These are phyloP conservation scores for Gaeumannomyces tritici DNA, from an alignment of 2,329 filamentous ascomycete genomes.

Conservation along the genomic window DNA sequence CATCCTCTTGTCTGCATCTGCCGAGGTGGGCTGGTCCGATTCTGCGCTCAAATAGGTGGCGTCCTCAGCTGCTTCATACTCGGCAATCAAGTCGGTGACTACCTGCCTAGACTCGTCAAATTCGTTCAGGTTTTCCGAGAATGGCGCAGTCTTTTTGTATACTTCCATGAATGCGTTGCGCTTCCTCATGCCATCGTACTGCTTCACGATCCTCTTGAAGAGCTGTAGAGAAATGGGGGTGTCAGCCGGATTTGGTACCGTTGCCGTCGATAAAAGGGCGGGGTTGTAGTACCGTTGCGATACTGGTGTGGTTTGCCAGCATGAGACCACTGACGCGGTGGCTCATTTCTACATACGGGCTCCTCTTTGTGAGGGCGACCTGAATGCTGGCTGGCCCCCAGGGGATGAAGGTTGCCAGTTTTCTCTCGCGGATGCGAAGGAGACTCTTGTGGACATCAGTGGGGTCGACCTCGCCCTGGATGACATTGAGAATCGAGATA, in stretches of 20 bases:
- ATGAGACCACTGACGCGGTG: conserved; percentile 94
- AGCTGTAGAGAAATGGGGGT: conserved; percentile 34
- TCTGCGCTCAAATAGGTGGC: conserved; percentile 81
- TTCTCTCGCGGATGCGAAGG: conserved; percentile 86
- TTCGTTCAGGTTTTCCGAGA: conserved; percentile 82
- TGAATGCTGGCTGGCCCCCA: conserved; percentile 98
- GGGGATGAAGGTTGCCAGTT: conserved; percentile 91
- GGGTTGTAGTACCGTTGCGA: conserved; percentile 61
- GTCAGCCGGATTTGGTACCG: conserved; percentile 1
- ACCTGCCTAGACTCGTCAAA: conserved; percentile 94
- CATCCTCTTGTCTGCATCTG: conserved; percentile 42
- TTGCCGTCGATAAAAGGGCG: not conserved
- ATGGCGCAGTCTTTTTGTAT: conserved; percentile 93
- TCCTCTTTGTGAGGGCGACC: conserved; percentile 91
- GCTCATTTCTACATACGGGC: conserved; percentile 88
- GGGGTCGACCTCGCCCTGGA: conserved; percentile 95
- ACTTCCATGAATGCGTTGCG: conserved; percentile 93
- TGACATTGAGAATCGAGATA: conserved; percentile 97
- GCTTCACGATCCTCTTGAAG: conserved; percentile 86
- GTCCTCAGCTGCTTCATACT: conserved; percentile 93
- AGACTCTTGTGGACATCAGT: conserved; percentile 98
- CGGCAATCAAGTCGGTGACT: conserved; percentile 79
- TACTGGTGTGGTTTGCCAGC: conserved; percentile 96
- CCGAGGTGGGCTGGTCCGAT: conserved; percentile 42
- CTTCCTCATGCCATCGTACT: conserved; percentile 91